Base-by-base conservation (phyloP, 441 rosid genomes). In the Pelargonium fulgidum region DNA sequence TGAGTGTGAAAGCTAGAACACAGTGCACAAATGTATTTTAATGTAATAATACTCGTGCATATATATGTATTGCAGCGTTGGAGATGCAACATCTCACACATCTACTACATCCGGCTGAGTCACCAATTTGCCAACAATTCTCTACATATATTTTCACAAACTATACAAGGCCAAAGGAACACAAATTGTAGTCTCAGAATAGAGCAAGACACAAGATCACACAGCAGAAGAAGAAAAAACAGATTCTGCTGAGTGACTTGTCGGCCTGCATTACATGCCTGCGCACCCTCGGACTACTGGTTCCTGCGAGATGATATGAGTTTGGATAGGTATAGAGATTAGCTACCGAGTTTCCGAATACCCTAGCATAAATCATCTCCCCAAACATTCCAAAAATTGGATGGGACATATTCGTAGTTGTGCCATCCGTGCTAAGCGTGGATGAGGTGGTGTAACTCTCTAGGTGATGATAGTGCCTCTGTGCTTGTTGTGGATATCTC, bases 211-310 rank as follows among this genome's bases (percentile, higher is more conserved):
- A 88, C 16, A 90, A 50, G 59, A 79, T 24, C 16, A 76, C 70
- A 76, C 90, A 90, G 62, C 95, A 92, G 16, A 84, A 71, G 10
- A 84, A 80, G 81, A 92, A 92, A 73, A 88, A 80, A 42, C 81
- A 82, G 75, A 90, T 77, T 77, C 98, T 85, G 80, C 82, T 76
- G 12, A 92, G 87, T 0, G 92, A 89, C 78, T 72, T 85, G 17
- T 92, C 96, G 0, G 87, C 86, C 73, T 83, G 83, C 93, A 86
- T 72, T 9, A 89, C 66, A 69, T 80, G 93, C 78, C 96, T 85
- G 75, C 96, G 80, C 71, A 88, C 76, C 79, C 96, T 79, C 3
- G 95, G 92, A 8, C 88, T 86, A 4, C 77, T 70, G 64, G 70
- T 84, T 24, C 85, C 87, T 0, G 70, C 78, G 2, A 84, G 85